A percentile compares a stretch with the other conserved stretches of the same genome.
These are phyloP conservation scores for Gnomoniopsis smithogilvyi DNA, from an alignment of 2,329 filamentous ascomycete species.

Conservation along the genomic window DNA sequence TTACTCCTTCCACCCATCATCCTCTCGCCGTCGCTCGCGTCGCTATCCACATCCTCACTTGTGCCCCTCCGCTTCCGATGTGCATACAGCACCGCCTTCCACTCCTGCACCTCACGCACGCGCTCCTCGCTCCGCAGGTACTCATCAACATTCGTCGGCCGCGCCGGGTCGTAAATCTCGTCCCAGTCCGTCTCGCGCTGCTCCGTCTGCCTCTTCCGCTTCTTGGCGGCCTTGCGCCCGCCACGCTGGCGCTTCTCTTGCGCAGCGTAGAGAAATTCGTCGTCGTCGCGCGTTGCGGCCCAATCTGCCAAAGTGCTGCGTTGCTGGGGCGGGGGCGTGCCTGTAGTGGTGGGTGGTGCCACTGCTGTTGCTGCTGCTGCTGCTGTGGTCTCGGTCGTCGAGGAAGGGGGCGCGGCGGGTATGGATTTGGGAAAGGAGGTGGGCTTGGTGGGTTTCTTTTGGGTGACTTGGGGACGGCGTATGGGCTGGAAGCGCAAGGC, in stretches of 20 bases:
- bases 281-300: slow-evolving; percentile 74
- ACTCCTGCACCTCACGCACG: slow-evolving; percentile 74
- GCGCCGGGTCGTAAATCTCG: slow-evolving; percentile 80
- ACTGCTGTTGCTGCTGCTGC: slow-evolving; percentile 31
- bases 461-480: slow-evolving; percentile 66
- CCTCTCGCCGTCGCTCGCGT: slow-evolving; percentile 31
- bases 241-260: slow-evolving; percentile 70
- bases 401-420: slow-evolving; percentile 24
- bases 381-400: slow-evolving; percentile 26
- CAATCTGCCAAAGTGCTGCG: slow-evolving; percentile 80
- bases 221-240: slow-evolving; percentile 66
- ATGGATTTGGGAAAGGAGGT: slow-evolving; percentile 46
- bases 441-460: slow-evolving; percentile 62
- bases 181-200: slow-evolving; percentile 75
- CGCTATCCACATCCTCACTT: slow-evolving; percentile 34
- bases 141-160: slow-evolving; percentile 80
- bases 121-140: slow-evolving; percentile 84
- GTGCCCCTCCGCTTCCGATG: slow-evolving; percentile 50
- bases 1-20: slow-evolving; percentile 32
- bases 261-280: slow-evolving; percentile 69
- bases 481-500: slow-evolving; percentile 85
- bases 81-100: slow-evolving; percentile 78
- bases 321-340: slow-evolving; percentile 40
- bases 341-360: slow-evolving; percentile 22
- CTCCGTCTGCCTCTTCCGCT: slow-evolving; percentile 61